phyloP scores from a whole-genome alignment of 2,329 filamentous ascomycete species.

The Xylariaceae sp. region DNA sequence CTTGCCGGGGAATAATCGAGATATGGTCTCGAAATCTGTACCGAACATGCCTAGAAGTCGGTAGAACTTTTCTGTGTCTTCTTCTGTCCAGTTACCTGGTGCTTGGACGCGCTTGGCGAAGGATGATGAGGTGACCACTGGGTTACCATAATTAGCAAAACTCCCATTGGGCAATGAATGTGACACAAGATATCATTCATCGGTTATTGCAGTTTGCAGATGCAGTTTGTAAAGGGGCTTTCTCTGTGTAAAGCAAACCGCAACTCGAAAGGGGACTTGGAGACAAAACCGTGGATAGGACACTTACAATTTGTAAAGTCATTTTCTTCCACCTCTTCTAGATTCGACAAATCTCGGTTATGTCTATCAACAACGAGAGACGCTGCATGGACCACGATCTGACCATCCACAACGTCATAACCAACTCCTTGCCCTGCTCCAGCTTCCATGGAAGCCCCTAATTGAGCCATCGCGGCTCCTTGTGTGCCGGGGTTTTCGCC shows the following conservation, averaged over 20 bases:
- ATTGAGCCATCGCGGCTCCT: constrained; percentile 18
- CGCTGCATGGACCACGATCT: constrained; percentile 65
- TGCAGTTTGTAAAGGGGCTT: neutral
- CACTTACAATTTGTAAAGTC: constrained; percentile 58
- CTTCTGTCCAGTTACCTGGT: constrained; percentile 63
- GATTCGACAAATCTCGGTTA: constrained; percentile 42
- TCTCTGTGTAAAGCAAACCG: neutral
- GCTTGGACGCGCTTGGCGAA: constrained; percentile 60
- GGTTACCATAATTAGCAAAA: neutral
- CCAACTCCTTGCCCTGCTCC: constrained; percentile 31
- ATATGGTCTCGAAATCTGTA: constrained; percentile 77
- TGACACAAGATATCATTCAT: neutral
- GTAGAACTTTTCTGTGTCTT: constrained; percentile 71
- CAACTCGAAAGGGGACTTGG: neutral
- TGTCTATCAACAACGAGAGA: constrained; percentile 65
- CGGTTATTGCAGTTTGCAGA: neutral
- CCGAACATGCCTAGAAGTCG: constrained; percentile 69
- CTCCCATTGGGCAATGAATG: neutral
- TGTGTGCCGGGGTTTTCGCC: constrained; percentile 23
- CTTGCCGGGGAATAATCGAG: constrained; percentile 66
- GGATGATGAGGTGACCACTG: constrained; percentile 56
- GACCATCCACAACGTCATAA: constrained; percentile 60
- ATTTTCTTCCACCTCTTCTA: constrained; percentile 67
- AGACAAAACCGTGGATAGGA: neutral
- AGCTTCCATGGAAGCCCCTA: constrained; percentile 25